Evolutionary conservation across 139 green algal genomes (phyloP), one percentile per base, ranked within the genome.

Genomic region (Chlorella sp.): DNA sequence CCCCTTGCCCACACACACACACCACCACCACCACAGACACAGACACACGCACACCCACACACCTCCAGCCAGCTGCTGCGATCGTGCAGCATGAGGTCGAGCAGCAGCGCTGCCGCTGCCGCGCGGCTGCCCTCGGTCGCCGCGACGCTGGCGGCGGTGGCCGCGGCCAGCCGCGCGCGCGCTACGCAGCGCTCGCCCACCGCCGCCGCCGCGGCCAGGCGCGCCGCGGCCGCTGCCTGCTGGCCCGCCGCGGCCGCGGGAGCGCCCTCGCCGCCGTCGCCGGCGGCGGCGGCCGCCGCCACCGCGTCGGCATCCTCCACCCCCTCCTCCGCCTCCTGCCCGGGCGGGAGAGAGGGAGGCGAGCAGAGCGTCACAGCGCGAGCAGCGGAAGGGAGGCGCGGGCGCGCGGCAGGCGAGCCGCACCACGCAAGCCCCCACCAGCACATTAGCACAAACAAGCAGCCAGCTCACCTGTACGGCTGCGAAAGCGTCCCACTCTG

Each of bases 101-200:
- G 55, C 53, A 87, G 55, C 72, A 87, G 43, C 0, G 65, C 71
- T 4, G 86, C 61, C 0, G 70, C 76, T 4, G 73, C 79, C 63
- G 74, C 68, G 12, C 68, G 27, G 51, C 36, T 66, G 38, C 68
- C n/a, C n/a, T n/a, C n/a, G n/a, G n/a, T n/a, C n/a, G n/a, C n/a
- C n/a, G n/a, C n/a, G 12, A 12, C 33, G 68, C 38, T 55, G 14
- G 12, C 36, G 51, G 8, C 19, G 12, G 17, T 27, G 31, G 53
- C 51, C 36, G 21, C 25, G 5, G 65, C 53, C 69, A 46, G 4
- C 0, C 51, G 69, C 3, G n/a, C 40, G 0, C 38, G 27, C 3
- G 29, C 40, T n/a, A 75, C 33, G 51, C 69, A 75, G 27, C 36
- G 51, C 53, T 75, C 51, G 19, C 33, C 67, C 17, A 21, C 33